Conservation (phyloP, 208 protist genomes). For the Trypanosoma conorhini region DNA sequence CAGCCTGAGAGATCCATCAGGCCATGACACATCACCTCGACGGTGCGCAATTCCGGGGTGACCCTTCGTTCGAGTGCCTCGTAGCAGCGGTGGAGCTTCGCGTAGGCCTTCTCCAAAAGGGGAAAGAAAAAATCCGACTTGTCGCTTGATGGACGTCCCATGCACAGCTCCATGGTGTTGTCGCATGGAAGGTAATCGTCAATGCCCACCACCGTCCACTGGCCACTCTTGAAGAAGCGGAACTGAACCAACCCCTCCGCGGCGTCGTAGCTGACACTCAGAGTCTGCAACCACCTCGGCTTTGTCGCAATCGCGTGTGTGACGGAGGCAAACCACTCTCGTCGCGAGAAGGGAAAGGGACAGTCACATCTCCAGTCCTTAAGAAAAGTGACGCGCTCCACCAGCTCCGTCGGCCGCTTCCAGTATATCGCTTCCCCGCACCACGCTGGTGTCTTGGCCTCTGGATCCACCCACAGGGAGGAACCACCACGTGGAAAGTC, state of each 20-base stretch:
- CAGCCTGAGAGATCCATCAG: constrained; percentile 79
- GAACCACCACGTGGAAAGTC: constrained; percentile 83
- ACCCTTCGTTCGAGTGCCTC: constrained; percentile 77
- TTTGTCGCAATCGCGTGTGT: constrained; percentile 67
- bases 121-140: constrained; percentile 64
- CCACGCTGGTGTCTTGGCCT: constrained; percentile 32
- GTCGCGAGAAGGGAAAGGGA: constrained; percentile 53
- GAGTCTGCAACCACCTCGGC: constrained; percentile 53
- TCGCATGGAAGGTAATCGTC: constrained; percentile 89
- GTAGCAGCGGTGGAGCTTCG: constrained; percentile 92
- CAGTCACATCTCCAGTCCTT: constrained; percentile 35
- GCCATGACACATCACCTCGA: constrained; percentile 58
- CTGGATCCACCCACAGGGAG: constrained; percentile 75
- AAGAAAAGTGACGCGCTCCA: constrained; percentile 30
- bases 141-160: constrained; percentile 32
- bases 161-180: constrained; percentile 47
- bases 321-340: constrained; percentile 82
- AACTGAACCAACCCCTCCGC: constrained; percentile 86
- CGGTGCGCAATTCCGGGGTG: constrained; percentile 45
- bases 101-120: constrained; percentile 92
- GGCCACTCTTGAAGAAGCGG: constrained; percentile 80
- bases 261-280: constrained; percentile 64
- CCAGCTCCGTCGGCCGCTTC: constrained; percentile 50
- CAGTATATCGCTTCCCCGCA: constrained; percentile 65
- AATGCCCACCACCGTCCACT: constrained; percentile 77